Evolutionary conservation across 805 yeast genomes (phyloP).

Genomic region (Candida germanica): DNA sequence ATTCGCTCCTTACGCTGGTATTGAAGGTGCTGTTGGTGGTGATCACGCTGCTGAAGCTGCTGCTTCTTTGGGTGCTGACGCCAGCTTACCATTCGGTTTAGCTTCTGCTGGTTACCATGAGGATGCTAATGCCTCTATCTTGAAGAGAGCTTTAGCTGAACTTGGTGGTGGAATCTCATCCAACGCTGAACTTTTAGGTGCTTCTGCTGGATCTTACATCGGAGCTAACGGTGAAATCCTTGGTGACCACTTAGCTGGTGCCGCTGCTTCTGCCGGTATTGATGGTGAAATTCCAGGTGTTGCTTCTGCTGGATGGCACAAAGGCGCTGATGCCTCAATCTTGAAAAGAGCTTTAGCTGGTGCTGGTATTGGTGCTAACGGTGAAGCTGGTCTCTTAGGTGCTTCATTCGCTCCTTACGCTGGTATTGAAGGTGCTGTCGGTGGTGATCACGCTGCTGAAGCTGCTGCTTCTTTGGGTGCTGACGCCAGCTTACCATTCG

Average conservation of each 20-base stretch:
- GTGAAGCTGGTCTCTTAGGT: constrained; percentile 9
- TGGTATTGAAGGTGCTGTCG: constrained; percentile 6
- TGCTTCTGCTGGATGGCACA: constrained; percentile 5
- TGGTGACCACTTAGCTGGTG: constrained; percentile 7
- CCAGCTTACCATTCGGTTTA: constrained; percentile 6
- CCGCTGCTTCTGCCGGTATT: constrained; percentile 5
- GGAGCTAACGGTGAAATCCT: constrained; percentile 11
- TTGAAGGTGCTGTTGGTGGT: constrained; percentile 5
- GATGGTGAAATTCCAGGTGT: constrained; percentile 10
- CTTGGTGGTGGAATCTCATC: constrained; percentile 11
- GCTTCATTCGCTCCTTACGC: constrained; percentile 2
- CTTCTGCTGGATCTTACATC: constrained; percentile 9
- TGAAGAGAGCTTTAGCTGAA: constrained; percentile 11
- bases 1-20: constrained; percentile 5
- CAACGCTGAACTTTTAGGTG: constrained; percentile 4
- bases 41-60: constrained; percentile 14
- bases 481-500: constrained; percentile 7
- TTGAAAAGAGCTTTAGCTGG: constrained; percentile 11
- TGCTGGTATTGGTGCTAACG: constrained; percentile 10
- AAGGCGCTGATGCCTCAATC: constrained; percentile 10
- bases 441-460: constrained; percentile 6
- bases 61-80: constrained; percentile 10
- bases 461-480: constrained; percentile 7
- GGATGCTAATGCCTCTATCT: constrained; percentile 10
- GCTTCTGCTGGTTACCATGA: constrained; percentile 3